Conservation (phyloP, 2,329 filamentous ascomycete species). For the Lachnellula cervina region DNA sequence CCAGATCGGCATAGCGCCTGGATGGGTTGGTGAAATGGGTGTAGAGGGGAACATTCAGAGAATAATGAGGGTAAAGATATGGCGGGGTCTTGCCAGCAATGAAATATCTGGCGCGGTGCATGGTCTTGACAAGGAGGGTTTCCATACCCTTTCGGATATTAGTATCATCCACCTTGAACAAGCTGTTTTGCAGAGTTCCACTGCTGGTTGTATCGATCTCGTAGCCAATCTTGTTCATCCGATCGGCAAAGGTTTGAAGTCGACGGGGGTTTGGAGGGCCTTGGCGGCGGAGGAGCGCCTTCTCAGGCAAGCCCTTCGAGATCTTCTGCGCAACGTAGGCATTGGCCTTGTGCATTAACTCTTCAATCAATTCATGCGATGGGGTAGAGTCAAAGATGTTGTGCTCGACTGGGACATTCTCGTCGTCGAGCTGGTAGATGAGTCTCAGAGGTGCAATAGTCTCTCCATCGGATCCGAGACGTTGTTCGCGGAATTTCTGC, state of each 20-base stretch:
- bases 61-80: conserved; percentile 81
- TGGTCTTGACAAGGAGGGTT: conserved; percentile 87
- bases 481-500: conserved; percentile 84
- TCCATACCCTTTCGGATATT: conserved; percentile 97
- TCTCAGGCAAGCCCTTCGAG: conserved; percentile 73
- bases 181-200: conserved; percentile 84
- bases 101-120: conserved; percentile 95
- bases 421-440: conserved; percentile 90
- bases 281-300: conserved; percentile 87
- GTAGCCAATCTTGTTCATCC: conserved; percentile 88
- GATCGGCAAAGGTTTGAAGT: conserved; percentile 83
- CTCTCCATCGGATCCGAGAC: conserved; percentile 73
- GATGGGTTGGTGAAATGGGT: conserved; percentile 97
- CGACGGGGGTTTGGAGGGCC: conserved; percentile 79
- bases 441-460: conserved; percentile 82
- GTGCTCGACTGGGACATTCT: conserved; percentile 93
- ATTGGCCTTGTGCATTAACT: conserved; percentile 91
- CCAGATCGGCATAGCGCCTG: conserved; percentile 87
- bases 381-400: conserved; percentile 92
- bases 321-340: conserved; percentile 83
- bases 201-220: conserved; percentile 87
- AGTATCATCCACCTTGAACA: conserved; percentile 86
- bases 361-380: conserved; percentile 90
- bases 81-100: conserved; percentile 74
- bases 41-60: conserved; percentile 87